Conservation (phyloP, 371 early-diverging fungal species). For the Mortierella sp. region DNA sequence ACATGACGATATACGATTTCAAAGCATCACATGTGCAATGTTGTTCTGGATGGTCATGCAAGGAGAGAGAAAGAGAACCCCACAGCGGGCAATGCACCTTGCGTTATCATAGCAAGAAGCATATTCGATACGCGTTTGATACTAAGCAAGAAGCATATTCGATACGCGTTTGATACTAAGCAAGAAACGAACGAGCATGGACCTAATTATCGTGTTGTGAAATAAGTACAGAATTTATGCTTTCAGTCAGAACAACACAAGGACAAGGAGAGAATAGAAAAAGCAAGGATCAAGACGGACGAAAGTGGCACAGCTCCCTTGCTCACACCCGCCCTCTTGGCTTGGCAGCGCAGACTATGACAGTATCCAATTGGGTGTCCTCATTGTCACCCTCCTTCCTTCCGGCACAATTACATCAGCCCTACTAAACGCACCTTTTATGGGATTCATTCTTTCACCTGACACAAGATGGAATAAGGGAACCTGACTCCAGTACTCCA, state of each 20-base stretch:
- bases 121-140: too few species aligned
- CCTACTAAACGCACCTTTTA: background rate
- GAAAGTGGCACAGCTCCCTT: background rate
- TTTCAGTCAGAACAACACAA: background rate
- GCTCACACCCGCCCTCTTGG: background rate
- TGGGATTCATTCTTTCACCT: background rate
- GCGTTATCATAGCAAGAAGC: too few species aligned
- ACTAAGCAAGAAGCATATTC: too few species aligned
- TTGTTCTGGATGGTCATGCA: too few species aligned
- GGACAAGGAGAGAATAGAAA: background rate
- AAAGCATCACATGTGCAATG: background rate
- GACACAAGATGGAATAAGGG: background rate
- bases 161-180: too few species aligned
- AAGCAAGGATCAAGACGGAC: background rate
- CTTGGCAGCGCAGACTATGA: background rate
- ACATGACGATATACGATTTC: background rate
- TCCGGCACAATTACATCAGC: too few species aligned
- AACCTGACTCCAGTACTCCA: too few species aligned
- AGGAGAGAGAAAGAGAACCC: background rate
- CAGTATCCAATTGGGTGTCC: too few species aligned
- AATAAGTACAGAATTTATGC: too few species aligned
- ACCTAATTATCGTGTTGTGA: too few species aligned
- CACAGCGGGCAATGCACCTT: too few species aligned
- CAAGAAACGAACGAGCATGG: too few species aligned
- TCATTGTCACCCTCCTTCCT: background rate